Conservation (phyloP, 495 filamentous ascomycete species). For the Xylaria flabelliformis region DNA sequence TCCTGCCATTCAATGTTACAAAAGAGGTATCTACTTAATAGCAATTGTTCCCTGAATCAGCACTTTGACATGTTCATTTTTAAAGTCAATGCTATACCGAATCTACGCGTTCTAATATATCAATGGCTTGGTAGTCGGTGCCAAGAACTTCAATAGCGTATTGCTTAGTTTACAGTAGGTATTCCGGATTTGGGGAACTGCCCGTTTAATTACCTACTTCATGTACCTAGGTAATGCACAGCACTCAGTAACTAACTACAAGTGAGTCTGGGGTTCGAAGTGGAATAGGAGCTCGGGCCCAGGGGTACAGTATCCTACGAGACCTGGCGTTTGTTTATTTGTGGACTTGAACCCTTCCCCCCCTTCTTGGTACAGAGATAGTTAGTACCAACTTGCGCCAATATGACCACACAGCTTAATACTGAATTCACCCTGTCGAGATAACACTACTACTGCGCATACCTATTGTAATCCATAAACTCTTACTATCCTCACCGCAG, state of each 20-base stretch:
- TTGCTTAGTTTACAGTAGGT: neutral
- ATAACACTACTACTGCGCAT: neutral
- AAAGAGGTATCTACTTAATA: neutral
- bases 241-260: neutral
- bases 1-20: neutral
- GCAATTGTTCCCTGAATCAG: neutral
- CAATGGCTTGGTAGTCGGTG: neutral
- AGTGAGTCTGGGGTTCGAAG: slow-evolving; percentile 3
- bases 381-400: neutral
- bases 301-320: slow-evolving; percentile 9
- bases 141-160: slow-evolving; percentile 5
- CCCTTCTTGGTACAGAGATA: neutral
- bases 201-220: too few species aligned
- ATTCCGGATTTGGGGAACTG: neutral
- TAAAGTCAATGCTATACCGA: slow-evolving; percentile 7
- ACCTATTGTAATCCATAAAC: slow-evolving; percentile 2
- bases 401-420: neutral
- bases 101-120: neutral
- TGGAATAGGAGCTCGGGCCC: slow-evolving; percentile 15
- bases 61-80: neutral
- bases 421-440: neutral
- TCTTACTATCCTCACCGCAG: neutral
- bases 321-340: slow-evolving; percentile 14
- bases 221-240: too few species aligned
- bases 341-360: neutral